Evolutionary conservation across 2,329 filamentous ascomycete species (phyloP), one percentile per base, ranked within the genome.

Genomic region (Chrysoporthe cubensis): DNA sequence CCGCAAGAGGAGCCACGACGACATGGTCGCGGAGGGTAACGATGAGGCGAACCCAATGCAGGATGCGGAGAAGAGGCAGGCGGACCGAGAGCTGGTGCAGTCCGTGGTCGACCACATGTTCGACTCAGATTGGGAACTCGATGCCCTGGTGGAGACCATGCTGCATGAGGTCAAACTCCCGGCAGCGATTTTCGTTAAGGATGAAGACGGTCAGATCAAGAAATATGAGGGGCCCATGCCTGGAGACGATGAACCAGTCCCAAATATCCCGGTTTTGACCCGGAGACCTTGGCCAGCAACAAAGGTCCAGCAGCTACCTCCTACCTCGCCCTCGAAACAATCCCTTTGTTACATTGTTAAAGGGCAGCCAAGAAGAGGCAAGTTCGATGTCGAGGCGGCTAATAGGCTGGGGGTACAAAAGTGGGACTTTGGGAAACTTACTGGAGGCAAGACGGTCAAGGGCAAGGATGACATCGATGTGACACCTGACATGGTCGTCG

Each of bases 281-380:
- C 87, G 92, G 16, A 86, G 87, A 71, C 92, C 93, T 1, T 97
- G 93, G 93, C 93, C 93, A 13, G 91, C 87, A 18, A 87, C 91
- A 4, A 78, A 84, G 66, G 80, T 94, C 13, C 76, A 85, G 18
- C 79, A 78, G 16, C 83, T 98, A 2, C 96, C 96, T 0, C 83
- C 83, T 0, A 92, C 92, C 0, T 80, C 82, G 26, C 90, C 90
- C 5, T 87, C 87, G 0, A 81, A 82, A 40, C 88, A 90, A 59
- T 90, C 93, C 6, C 82, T 97, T 72, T 97, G 91, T 67, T 99
- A 99, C 78, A 90, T 99, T 67, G 85, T 97, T 75, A 92, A 93
- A 72, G 88, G 88, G 65, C 88, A 93, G 70, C 83, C 89, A 48
- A 85, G 91, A 65, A 88, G 96, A 65, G 96, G 96, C 64, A 95